Base-by-base conservation (phyloP, 2,329 filamentous ascomycete genomes). In the Hysterium pulicare region DNA sequence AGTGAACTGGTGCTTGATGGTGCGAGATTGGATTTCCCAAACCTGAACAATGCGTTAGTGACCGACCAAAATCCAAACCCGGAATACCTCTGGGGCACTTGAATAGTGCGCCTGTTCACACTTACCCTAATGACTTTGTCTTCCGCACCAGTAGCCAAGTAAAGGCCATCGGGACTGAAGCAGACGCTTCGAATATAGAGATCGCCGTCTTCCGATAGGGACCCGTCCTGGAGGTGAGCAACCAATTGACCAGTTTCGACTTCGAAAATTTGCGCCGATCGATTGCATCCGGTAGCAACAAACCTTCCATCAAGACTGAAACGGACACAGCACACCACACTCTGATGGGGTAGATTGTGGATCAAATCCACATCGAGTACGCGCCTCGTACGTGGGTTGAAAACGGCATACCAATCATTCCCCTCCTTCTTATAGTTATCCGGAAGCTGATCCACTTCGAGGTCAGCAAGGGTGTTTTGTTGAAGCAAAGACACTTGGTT, bases 221-320 rank as follows among this genome's bases (percentile, higher is more conserved):
- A 85, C 55, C 91, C 86, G 58, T 98, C 93, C 67, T 95, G 89
- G 24, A 97, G 75, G 45, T 93, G 85, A 53, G 88, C 93, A 40
- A 97, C 83, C 66, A 91, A 93, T 55, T 88, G 82, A 42, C 93
- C 93, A 13, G 82, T 86, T 57, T 82, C 78, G 32, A 97, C 91
- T 53, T 98, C 93, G 67, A 93, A 98, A 58, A 98, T 98, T 70
- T 97, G 91, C n/a, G 93, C 93, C n/a, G 90, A 95, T 50, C 90
- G 79, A 70, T 98, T 98, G 76, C 93, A 97, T 33, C 93, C 93
- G 4, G 93, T 98, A 6, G 93, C 93, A 42, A 98, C 87, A 56
- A 88, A 96, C 62, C 95, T 90, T 54, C 93, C 93, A 61, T 98
- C 93, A 42, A 87, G 82, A 65, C 91, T 97, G 75, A 98, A 98